Conservation (phyloP, 2,329 filamentous ascomycete species). For the Chaetothyriales sp. region DNA sequence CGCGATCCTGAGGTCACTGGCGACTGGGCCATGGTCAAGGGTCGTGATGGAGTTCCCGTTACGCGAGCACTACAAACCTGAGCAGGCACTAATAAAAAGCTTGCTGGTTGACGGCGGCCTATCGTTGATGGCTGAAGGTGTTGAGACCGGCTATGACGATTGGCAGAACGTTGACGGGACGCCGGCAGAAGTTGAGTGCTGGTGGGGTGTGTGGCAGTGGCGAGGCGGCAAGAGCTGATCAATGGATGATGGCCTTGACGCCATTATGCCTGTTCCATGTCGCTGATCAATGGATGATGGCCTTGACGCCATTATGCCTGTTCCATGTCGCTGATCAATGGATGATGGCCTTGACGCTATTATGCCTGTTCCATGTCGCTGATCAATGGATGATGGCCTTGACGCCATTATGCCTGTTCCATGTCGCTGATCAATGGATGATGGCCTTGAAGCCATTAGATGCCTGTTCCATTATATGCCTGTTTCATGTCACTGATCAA, state of each 20-base stretch:
- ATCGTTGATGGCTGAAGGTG: constrained; percentile 38
- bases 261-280: too few relatives aligned
- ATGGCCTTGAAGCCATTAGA: too few relatives aligned
- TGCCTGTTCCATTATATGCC: too few relatives aligned
- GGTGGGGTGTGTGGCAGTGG: constrained; percentile 33
- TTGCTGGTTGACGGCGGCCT: constrained; percentile 43
- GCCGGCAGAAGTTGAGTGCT: constrained; percentile 31
- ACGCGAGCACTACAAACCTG: constrained; percentile 51
- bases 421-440: too few relatives aligned
- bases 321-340: too few relatives aligned
- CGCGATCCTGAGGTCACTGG: constrained; percentile 57
- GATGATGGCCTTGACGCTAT: too few relatives aligned
- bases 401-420: too few relatives aligned
- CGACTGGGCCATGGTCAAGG: constrained; percentile 41
- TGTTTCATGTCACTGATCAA: too few relatives aligned
- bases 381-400: too few relatives aligned
- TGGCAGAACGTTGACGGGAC: constrained; percentile 32
- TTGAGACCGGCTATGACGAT: constrained; percentile 35
- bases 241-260: constrained; percentile 49
- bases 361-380: too few relatives aligned
- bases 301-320: too few relatives aligned
- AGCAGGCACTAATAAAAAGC: constrained; percentile 50
- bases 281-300: too few relatives aligned
- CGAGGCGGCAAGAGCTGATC: neutral
- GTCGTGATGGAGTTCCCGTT: constrained; percentile 71